A percentile compares a stretch with the other conserved stretches of the same genome.
Conservation (phyloP, 139 green algal genomes). For the Chlamydomonas sp. region DNA sequence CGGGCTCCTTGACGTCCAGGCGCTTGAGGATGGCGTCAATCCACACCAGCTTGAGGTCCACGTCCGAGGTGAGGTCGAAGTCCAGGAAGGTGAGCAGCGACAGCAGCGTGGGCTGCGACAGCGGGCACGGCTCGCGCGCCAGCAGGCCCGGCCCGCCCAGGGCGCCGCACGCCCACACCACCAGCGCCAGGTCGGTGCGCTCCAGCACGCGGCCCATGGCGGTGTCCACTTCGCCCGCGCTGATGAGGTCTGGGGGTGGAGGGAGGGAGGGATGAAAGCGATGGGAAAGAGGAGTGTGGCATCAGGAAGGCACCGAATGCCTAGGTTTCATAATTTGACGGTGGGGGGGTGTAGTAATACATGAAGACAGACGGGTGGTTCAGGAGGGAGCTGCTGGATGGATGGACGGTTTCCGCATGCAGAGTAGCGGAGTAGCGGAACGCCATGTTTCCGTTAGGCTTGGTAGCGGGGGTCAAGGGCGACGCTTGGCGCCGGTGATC, state of each 20-base stretch:
- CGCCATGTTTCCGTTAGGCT: too few relatives aligned
- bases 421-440: too few relatives aligned
- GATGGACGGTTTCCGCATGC: too few relatives aligned
- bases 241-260: conserved; percentile 5
- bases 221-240: conserved; percentile 56
- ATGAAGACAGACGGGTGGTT: too few relatives aligned
- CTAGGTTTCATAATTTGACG: too few relatives aligned
- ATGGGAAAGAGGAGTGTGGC: background rate
- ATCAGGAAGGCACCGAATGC: too few relatives aligned
- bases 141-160: conserved; percentile 44
- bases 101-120: conserved; percentile 82
- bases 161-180: conserved; percentile 84
- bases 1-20: conserved; percentile 32
- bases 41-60: conserved; percentile 77
- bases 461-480: too few relatives aligned
- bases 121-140: conserved; percentile 35
- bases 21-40: conserved; percentile 54
- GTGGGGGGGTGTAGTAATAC: too few relatives aligned
- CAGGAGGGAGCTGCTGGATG: too few relatives aligned
- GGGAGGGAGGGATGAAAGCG: background rate
- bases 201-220: conserved; percentile 68
- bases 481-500: too few relatives aligned
- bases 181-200: conserved; percentile 64
- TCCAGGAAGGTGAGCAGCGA: conserved; percentile 84
- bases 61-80: conserved; percentile 61